Evolutionary conservation across 1,139 yeast genomes (phyloP).

Genomic region (Zhuliangozyma parablackwelliae): DNA sequence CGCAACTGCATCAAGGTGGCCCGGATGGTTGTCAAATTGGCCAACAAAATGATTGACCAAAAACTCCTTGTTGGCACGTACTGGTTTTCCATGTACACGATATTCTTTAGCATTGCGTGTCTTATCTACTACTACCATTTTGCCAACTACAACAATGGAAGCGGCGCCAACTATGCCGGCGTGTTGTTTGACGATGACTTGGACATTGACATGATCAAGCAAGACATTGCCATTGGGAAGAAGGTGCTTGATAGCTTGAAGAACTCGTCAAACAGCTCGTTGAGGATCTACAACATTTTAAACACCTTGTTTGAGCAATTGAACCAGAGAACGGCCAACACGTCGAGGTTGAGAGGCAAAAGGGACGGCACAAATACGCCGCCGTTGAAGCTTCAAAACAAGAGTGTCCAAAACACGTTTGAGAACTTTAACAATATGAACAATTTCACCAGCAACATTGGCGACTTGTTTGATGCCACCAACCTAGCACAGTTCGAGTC

Average conservation of each 20-base stretch:
- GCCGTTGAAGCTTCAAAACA: background rate
- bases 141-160: conserved; percentile 30
- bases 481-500: conserved; percentile 11
- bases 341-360: conserved; percentile 20
- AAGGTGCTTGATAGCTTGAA: conserved; percentile 67
- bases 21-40: conserved; percentile 74
- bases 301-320: conserved; percentile 79
- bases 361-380: conserved; percentile 1
- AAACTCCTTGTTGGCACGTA: conserved; percentile 80
- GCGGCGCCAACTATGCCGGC: conserved; percentile 43
- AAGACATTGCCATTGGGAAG: conserved; percentile 80
- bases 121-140: conserved; percentile 82
- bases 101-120: conserved; percentile 89
- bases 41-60: conserved; percentile 76
- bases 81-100: conserved; percentile 89
- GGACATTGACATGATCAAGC: conserved; percentile 62
- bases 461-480: conserved; percentile 10
- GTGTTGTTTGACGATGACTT: conserved; percentile 55
- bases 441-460: conserved; percentile 4
- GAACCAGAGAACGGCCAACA: conserved; percentile 58
- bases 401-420: conserved; percentile 25
- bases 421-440: conserved; percentile 1
- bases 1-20: conserved; percentile 84
- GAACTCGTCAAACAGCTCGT: conserved; percentile 72
- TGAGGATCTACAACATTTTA: conserved; percentile 72